Evolutionary conservation across 1,284 basidiomycete species (phyloP).

Genomic region (Puccinia polysora): DNA sequence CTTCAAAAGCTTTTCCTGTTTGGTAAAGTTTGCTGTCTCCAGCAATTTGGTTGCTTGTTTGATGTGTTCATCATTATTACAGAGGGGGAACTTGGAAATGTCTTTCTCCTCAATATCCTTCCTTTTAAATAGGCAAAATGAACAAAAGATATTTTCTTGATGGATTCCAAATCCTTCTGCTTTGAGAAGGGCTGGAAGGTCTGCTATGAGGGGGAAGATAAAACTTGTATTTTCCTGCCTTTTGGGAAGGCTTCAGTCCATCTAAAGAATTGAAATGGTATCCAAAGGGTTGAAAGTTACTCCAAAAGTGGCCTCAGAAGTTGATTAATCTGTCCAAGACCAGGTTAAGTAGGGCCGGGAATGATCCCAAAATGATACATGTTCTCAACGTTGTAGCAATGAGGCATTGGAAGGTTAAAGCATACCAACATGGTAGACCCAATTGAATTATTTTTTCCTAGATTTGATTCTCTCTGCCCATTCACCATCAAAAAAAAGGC

Average conservation of each 20-base stretch:
- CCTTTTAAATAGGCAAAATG: background rate
- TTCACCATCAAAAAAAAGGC: conserved; percentile 30
- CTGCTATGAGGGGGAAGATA: conserved; percentile 4
- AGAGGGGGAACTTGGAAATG: background rate
- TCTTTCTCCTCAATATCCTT: background rate
- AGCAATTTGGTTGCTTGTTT: background rate
- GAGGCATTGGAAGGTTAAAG: conserved; percentile 47
- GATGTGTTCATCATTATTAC: background rate
- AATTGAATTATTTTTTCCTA: background rate
- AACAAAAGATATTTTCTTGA: background rate
- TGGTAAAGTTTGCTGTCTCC: background rate
- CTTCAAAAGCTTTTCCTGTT: background rate
- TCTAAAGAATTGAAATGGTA: background rate
- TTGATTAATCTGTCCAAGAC: conserved; percentile 49
- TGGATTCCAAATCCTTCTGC: conserved; percentile 6
- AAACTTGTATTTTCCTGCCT: background rate
- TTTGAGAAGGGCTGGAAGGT: conserved; percentile 17
- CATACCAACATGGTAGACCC: conserved; percentile 5
- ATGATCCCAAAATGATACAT: conserved; percentile 54
- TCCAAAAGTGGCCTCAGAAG: conserved; percentile 52
- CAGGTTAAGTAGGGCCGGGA: conserved; percentile 49
- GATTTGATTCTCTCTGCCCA: conserved; percentile 21
- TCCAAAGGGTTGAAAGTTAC: conserved; percentile 2
- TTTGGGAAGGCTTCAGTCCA: background rate
- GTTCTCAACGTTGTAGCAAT: conserved; percentile 53